Evolutionary conservation across 2,329 filamentous ascomycete genomes (phyloP).

Genomic region (Sporothrix humicola): DNA sequence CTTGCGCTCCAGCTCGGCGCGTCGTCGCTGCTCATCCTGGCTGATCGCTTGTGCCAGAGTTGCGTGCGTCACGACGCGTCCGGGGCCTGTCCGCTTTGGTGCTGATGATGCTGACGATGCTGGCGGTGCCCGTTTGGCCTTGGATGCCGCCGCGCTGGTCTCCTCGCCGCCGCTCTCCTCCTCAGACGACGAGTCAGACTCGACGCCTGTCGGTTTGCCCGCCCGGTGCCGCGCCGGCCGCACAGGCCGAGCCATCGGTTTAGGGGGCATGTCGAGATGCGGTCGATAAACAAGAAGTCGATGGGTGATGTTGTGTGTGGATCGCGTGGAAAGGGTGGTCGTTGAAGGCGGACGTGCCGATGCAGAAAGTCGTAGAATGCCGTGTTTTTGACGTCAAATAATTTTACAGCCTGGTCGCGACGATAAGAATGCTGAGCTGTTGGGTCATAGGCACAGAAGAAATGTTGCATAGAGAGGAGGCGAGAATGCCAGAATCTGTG

Average conservation of each 20-base stretch:
- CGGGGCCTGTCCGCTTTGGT: conserved; percentile 62
- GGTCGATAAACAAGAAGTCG: background rate
- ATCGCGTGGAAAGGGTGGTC: background rate
- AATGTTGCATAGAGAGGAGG: too few species aligned
- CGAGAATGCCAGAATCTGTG: too few species aligned
- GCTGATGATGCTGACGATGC: conserved; percentile 43
- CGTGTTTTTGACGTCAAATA: background rate
- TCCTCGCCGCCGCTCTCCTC: conserved; percentile 53
- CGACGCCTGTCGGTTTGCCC: conserved; percentile 72
- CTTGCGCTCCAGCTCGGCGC: conserved; percentile 53
- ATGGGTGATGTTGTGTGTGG: background rate
- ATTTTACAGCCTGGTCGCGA: background rate
- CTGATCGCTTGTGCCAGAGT: conserved; percentile 34
- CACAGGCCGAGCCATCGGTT: conserved; percentile 91
- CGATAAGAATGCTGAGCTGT: conserved; percentile 3
- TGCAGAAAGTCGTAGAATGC: background rate
- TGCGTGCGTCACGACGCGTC: conserved; percentile 53
- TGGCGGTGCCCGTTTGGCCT: conserved; percentile 38
- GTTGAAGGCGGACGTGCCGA: background rate
- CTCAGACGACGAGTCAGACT: conserved; percentile 56
- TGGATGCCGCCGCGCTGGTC: conserved; percentile 48
- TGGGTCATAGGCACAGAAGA: too few species aligned
- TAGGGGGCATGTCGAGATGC: conserved; percentile 63
- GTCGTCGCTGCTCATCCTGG: conserved; percentile 52
- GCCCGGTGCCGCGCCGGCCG: conserved; percentile 82